A percentile compares a stretch with the other conserved stretches of the same genome.
Conservation (phyloP, 768 basidiomycete genomes). For the Tremella yokohamensis region DNA sequence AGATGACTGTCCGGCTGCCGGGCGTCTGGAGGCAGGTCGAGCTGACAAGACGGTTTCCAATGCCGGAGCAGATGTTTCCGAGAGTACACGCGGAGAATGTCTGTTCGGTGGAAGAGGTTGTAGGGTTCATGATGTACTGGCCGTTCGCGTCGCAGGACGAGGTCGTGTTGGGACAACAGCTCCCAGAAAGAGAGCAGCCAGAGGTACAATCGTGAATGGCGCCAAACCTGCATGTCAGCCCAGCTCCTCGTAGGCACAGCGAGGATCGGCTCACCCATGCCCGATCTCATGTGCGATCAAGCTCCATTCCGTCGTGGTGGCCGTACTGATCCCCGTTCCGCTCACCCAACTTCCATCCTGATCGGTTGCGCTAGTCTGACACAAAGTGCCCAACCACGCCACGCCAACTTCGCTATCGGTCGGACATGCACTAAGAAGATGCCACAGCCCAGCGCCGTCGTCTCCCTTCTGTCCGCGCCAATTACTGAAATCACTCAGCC, state of each 20-base stretch:
- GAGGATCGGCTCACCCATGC: conserved; percentile 28
- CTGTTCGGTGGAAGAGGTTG: conserved; percentile 61
- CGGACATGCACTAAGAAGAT: conserved; percentile 65
- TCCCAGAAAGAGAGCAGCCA: conserved; percentile 59
- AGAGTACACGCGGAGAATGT: conserved; percentile 73
- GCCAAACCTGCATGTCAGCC: conserved; percentile 68
- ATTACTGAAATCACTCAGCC: conserved; percentile 72
- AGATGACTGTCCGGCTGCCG: conserved; percentile 48
- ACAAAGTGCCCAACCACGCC: conserved; percentile 80
- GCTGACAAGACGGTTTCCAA: conserved; percentile 57
- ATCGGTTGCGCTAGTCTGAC: conserved; percentile 54
- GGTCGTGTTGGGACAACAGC: conserved; percentile 68
- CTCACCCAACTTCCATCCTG: conserved; percentile 59
- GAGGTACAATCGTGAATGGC: conserved; percentile 66
- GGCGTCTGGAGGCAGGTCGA: conserved; percentile 69
- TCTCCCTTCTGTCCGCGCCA: conserved; percentile 72
- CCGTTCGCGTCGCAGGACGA: conserved; percentile 63
- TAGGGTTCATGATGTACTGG: conserved; percentile 79
- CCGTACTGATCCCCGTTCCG: conserved; percentile 77
- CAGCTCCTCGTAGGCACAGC: background rate
- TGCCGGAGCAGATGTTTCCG: conserved; percentile 77
- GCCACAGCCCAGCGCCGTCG: conserved; percentile 81
- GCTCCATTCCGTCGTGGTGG: conserved; percentile 62
- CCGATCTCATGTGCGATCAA: conserved; percentile 49
- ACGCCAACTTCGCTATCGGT: conserved; percentile 59